phyloP scores from a whole-genome alignment of 768 basidiomycete genomes.

The Tylopilus sp. region DNA sequence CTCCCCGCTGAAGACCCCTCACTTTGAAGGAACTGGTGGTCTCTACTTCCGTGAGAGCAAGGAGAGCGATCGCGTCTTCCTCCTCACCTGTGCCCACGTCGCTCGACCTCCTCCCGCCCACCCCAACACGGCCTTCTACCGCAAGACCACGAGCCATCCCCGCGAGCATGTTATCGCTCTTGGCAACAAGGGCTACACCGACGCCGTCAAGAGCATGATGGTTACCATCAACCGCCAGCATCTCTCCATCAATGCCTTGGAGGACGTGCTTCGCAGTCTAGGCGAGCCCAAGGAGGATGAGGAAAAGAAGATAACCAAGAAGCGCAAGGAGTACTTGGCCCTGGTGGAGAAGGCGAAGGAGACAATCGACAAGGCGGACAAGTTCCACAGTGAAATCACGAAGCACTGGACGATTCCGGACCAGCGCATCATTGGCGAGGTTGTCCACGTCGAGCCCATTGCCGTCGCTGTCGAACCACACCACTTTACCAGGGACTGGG shows the following conservation, averaged over 20 bases:
- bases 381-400: neutral
- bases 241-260: neutral
- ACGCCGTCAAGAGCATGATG: neutral
- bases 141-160: neutral
- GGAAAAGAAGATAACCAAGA: neutral
- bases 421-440: neutral
- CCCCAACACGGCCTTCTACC: neutral
- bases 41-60: neutral
- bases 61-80: neutral
- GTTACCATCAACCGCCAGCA: neutral
- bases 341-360: neutral
- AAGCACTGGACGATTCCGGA: neutral
- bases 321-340: neutral
- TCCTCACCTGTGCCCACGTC: neutral
- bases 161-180: neutral
- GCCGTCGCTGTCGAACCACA: neutral
- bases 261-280: neutral
- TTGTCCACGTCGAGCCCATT: neutral
- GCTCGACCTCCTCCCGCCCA: neutral
- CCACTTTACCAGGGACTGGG: neutral
- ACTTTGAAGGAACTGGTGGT: slow-evolving; percentile 1
- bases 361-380: neutral
- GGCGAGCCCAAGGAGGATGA: neutral
- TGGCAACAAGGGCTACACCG: neutral
- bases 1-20: neutral